Percentiles rank a stretch among this genome's conserved stretches.
Evolutionary conservation across 1,139 yeast species (phyloP).

Genomic region (Kodamaea sp.): DNA sequence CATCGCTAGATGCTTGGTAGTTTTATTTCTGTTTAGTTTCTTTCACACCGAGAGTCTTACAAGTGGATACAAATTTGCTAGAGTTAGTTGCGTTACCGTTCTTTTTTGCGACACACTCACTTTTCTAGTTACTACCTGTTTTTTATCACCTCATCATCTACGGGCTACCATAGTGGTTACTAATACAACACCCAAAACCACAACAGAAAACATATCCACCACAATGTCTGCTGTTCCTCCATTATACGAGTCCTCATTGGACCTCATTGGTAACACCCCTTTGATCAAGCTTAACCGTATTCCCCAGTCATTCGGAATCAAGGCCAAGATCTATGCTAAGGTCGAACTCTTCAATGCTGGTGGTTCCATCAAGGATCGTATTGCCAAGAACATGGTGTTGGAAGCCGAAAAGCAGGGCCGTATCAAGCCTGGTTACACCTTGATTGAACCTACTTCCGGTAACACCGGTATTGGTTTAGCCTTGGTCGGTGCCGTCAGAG

Average conservation of each 20-base stretch:
- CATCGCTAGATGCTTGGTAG: no score
- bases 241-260: constrained; percentile 46
- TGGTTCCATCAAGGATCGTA: constrained; percentile 71
- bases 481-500: constrained; percentile 81
- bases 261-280: constrained; percentile 84
- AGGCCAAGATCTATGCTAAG: constrained; percentile 60
- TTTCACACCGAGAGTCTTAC: no score
- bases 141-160: constrained; percentile 1
- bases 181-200: neutral
- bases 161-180: no score
- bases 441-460: constrained; percentile 90
- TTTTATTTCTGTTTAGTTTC: no score
- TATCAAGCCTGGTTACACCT: constrained; percentile 82
- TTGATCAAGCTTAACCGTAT: constrained; percentile 71
- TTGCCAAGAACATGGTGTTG: constrained; percentile 68
- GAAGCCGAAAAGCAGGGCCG: constrained; percentile 80
- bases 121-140: neutral
- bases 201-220: no score
- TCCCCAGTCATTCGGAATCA: constrained; percentile 76
- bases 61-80: no score
- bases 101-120: no score
- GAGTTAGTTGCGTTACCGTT: no score
- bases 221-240: constrained; percentile 28
- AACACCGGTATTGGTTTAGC: constrained; percentile 91
- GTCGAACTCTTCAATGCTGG: constrained; percentile 70